Evolutionary conservation across 2,329 filamentous ascomycete genomes (phyloP).

Genomic region (Blumeria graminis): DNA sequence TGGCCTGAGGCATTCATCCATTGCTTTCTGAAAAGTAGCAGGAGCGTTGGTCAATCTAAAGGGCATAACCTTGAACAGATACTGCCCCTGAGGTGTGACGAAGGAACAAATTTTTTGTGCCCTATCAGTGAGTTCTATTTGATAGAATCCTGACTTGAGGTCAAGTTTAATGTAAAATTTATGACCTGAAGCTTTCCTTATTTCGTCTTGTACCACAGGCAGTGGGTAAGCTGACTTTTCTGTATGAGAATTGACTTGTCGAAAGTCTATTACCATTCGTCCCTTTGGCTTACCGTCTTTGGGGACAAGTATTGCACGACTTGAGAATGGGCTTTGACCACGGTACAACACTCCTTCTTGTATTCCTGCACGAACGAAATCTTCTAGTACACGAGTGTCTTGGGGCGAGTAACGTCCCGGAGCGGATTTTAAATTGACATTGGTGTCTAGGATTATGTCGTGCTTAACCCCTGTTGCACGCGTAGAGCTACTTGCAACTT

Average conservation of each 20-base stretch:
- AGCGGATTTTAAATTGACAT: neutral
- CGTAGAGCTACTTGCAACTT: neutral
- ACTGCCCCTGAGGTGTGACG: neutral
- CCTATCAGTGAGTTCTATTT: neutral
- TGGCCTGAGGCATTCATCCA: neutral
- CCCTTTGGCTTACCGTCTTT: neutral
- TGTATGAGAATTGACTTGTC: neutral
- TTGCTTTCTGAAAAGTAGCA: neutral
- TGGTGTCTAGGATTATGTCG: neutral
- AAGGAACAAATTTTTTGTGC: neutral
- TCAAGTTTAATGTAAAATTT: constrained; percentile 1
- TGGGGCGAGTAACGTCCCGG: neutral
- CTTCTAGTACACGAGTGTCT: neutral
- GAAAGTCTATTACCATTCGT: constrained; percentile 1
- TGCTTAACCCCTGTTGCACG: neutral
- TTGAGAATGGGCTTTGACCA: neutral
- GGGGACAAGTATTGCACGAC: neutral
- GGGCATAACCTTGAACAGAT: neutral
- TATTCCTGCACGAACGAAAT: neutral
- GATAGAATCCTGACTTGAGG: neutral
- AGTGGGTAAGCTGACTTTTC: neutral
- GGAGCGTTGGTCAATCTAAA: neutral
- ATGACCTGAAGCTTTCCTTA: neutral
- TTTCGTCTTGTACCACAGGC: neutral
- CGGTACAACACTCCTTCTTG: neutral